phyloP scores from a whole-genome alignment of 73 alveolate genomes.

The Paramecium pentaurelia region DNA sequence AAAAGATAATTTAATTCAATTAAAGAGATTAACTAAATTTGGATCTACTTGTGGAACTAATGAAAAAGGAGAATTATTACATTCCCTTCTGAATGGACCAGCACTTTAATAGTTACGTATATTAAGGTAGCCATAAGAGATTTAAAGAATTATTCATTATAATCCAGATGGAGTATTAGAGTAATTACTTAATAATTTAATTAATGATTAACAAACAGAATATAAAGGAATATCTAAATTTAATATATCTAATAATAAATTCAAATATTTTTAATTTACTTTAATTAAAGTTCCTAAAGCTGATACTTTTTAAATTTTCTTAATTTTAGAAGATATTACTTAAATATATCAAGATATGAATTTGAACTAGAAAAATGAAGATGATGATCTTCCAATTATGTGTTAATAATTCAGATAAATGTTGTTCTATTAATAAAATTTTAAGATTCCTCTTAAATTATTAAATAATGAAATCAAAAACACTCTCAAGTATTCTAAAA shows the following conservation, averaged over 20 bases:
- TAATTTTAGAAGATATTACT: not conserved
- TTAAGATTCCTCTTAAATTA: not conserved
- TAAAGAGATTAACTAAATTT: not conserved
- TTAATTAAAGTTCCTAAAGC: not conserved
- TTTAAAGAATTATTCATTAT: not conserved
- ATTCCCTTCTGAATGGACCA: conserved; percentile 39
- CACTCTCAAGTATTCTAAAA: not conserved
- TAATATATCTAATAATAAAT: not conserved
- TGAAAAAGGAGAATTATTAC: conserved; percentile 34
- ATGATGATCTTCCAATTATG: not conserved
- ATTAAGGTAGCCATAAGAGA: not conserved
- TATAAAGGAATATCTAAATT: not conserved
- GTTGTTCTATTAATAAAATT: not conserved
- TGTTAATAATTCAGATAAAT: not conserved
- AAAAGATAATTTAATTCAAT: not conserved
- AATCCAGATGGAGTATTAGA: not conserved
- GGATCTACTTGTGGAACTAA: conserved; percentile 45
- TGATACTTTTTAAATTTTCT: not conserved
- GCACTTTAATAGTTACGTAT: not conserved
- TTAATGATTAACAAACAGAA: not conserved
- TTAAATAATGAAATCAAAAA: not conserved
- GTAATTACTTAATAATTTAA: not conserved
- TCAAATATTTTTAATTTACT: not conserved
- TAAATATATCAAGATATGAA: not conserved
- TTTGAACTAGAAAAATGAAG: not conserved